These are phyloP conservation scores for Psilocybe tampanensis DNA, from an alignment of 768 basidiomycete species.

Conservation along the genomic window DNA sequence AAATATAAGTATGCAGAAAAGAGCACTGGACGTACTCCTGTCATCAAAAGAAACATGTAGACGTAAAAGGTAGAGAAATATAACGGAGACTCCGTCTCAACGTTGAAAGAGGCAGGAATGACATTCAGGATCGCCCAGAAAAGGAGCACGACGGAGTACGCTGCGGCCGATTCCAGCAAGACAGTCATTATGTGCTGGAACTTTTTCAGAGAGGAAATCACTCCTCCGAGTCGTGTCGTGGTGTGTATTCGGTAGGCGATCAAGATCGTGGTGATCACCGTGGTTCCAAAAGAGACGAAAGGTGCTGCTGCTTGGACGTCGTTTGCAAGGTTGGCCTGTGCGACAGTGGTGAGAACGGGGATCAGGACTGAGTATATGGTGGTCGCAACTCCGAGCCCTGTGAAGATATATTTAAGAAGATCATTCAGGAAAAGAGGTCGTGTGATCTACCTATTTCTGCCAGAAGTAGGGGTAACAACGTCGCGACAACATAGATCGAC, in stretches of 20 bases:
- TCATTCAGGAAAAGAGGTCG: background rate
- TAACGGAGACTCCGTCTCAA: background rate
- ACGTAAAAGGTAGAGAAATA: background rate
- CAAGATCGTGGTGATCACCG: background rate
- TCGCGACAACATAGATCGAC: background rate
- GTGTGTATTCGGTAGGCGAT: background rate
- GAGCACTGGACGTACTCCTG: background rate
- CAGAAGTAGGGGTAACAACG: background rate
- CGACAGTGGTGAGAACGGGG: background rate
- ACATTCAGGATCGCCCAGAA: background rate
- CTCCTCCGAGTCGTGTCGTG: background rate
- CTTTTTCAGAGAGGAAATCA: background rate
- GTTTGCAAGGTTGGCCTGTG: background rate
- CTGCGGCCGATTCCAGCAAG: background rate
- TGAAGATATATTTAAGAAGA: background rate
- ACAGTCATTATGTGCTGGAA: background rate
- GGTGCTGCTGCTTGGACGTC: background rate
- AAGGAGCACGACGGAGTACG: background rate
- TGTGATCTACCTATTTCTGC: background rate
- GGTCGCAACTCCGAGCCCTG: background rate
- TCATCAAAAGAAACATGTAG: background rate
- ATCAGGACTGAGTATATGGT: background rate
- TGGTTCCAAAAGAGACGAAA: constrained; percentile 1
- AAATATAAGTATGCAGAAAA: background rate
- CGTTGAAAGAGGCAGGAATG: background rate